Conservation (phyloP, 106 monocot genomes). For the Narthecium ossifragum region DNA sequence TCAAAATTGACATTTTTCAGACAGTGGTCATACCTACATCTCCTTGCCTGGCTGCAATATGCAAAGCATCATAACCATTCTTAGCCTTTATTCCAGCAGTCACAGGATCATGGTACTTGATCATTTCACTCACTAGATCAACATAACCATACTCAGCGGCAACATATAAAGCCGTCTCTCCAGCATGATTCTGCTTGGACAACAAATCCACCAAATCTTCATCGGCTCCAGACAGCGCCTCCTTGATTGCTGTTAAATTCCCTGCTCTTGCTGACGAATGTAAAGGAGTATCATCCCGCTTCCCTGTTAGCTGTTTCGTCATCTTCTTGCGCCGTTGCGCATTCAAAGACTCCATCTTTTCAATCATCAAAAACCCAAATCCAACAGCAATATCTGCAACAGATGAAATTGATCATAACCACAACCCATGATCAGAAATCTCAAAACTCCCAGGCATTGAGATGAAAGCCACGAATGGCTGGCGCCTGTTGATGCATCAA, state of each 20-base stretch:
- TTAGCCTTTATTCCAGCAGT: slow-evolving; percentile 72
- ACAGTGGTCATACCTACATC: slow-evolving; percentile 64
- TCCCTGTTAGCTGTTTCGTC: slow-evolving; percentile 80
- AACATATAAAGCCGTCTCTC: slow-evolving; percentile 82
- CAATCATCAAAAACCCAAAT: no score
- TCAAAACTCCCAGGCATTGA: no score
- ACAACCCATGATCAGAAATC: background rate
- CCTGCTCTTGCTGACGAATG: slow-evolving; percentile 77
- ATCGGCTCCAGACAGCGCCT: slow-evolving; percentile 23
- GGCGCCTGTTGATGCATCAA: no score
- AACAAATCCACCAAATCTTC: slow-evolving; percentile 48
- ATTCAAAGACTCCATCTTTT: slow-evolving; percentile 43
- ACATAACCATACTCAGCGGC: slow-evolving; percentile 82
- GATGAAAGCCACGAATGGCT: no score
- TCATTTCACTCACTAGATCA: slow-evolving; percentile 71
- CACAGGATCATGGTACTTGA: slow-evolving; percentile 52
- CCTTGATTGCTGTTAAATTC: slow-evolving; percentile 42
- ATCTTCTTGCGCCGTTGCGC: slow-evolving; percentile 72
- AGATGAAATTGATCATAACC: no score
- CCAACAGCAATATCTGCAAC: no score
- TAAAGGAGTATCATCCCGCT: slow-evolving; percentile 67
- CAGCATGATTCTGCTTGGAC: slow-evolving; percentile 70
- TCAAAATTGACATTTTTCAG: no score
- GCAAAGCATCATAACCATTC: slow-evolving; percentile 89
- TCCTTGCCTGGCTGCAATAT: slow-evolving; percentile 88